These are phyloP conservation scores for Phaeosphaeriaceae sp. DNA, from an alignment of 2,329 filamentous ascomycete genomes.

Conservation along the genomic window DNA sequence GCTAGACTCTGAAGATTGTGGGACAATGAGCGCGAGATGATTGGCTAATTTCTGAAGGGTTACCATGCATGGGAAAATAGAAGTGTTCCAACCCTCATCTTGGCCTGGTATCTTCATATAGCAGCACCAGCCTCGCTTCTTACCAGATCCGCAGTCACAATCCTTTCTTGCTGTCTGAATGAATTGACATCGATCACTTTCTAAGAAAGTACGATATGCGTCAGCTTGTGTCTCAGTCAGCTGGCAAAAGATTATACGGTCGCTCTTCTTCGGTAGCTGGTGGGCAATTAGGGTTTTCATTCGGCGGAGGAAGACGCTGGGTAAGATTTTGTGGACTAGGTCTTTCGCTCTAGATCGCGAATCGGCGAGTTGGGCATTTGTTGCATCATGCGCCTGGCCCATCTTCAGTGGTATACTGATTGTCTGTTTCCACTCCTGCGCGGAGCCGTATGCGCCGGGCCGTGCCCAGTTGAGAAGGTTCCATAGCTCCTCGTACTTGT, in stretches of 20 bases:
- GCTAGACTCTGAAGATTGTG: constrained; percentile 65
- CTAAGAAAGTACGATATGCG: constrained; percentile 84
- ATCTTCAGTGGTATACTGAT: constrained; percentile 82
- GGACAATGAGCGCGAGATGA: constrained; percentile 88
- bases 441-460: constrained; percentile 72
- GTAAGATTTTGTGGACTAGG: constrained; percentile 84
- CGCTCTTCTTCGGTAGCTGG: constrained; percentile 92
- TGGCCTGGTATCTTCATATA: constrained; percentile 58
- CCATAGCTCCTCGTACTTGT: constrained; percentile 97
- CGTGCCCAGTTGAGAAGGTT: constrained; percentile 96
- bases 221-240: constrained; percentile 80
- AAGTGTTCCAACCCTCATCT: constrained; percentile 72
- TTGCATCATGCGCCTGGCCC: constrained; percentile 93
- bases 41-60: constrained; percentile 88
- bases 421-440: constrained; percentile 76
- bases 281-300: constrained; percentile 93
- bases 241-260: constrained; percentile 93
- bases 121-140: constrained; percentile 84
- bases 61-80: constrained; percentile 85
- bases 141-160: constrained; percentile 73
- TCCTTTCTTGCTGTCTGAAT: constrained; percentile 71
- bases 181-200: constrained; percentile 70
- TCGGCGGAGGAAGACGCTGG: constrained; percentile 86
- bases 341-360: constrained; percentile 83
- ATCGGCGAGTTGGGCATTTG: constrained; percentile 77